A percentile compares a stretch with the other conserved stretches of the same genome.
phyloP scores from a whole-genome alignment of 768 basidiomycete genomes.

The Leccinum arenicola region DNA sequence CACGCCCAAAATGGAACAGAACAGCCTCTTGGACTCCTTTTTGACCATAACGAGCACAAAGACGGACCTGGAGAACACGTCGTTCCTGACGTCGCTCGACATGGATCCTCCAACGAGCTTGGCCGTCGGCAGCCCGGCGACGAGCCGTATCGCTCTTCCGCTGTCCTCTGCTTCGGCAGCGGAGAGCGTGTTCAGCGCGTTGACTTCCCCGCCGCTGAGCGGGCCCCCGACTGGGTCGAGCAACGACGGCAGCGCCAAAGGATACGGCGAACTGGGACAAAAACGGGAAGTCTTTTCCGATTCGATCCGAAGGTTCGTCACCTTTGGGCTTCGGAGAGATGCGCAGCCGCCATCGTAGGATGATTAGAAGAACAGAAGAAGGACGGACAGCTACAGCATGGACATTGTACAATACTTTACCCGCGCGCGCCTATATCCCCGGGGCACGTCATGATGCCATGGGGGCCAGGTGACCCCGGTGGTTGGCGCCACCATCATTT shows the following conservation, averaged over 20 bases:
- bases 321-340: slow-evolving; percentile 82
- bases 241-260: slow-evolving; percentile 37
- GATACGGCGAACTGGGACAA: slow-evolving; percentile 39
- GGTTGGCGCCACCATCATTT: slow-evolving; percentile 14
- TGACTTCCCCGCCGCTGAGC: slow-evolving; percentile 59
- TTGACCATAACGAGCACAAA: slow-evolving; percentile 91
- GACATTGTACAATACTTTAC: too few relatives aligned
- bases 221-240: slow-evolving; percentile 65
- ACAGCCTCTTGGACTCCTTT: slow-evolving; percentile 88
- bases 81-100: slow-evolving; percentile 90
- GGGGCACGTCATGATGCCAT: background rate
- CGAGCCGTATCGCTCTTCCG: slow-evolving; percentile 58
- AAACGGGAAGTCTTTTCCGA: slow-evolving; percentile 86
- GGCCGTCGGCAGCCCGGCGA: slow-evolving; percentile 63
- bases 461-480: background rate
- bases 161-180: slow-evolving; percentile 32
- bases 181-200: slow-evolving; percentile 58
- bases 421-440: background rate
- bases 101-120: slow-evolving; percentile 80
- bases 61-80: slow-evolving; percentile 81
- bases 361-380: slow-evolving; percentile 5
- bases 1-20: slow-evolving; percentile 81
- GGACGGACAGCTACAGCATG: background rate
- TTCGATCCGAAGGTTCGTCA: slow-evolving; percentile 75
- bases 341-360: slow-evolving; percentile 30